Evolutionary conservation across 257 asterid species (phyloP).

Genomic region (Capsicum baccatum): DNA sequence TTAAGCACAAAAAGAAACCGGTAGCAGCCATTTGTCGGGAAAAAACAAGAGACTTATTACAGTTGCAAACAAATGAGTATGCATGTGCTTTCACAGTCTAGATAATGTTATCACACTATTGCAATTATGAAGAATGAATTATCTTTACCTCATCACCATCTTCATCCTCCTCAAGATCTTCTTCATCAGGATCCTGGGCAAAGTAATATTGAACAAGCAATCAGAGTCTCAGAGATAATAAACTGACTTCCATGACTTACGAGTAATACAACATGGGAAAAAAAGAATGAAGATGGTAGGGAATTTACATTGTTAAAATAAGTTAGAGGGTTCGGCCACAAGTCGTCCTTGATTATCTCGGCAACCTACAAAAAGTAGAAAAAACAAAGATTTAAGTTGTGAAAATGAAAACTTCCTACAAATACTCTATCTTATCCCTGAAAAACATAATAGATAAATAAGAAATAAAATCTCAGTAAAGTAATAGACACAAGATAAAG

Average conservation of each 20-base stretch:
- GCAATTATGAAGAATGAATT: conserved; percentile 24
- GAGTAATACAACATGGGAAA: background rate
- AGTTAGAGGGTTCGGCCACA: conserved; percentile 75
- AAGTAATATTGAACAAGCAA: background rate
- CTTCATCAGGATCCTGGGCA: conserved; percentile 65
- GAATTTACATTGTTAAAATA: conserved; percentile 58
- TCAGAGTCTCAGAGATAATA: background rate
- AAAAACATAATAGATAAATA: background rate
- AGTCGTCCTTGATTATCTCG: conserved; percentile 73
- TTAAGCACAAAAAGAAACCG: background rate
- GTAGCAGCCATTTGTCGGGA: background rate
- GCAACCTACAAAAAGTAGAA: conserved; percentile 57
- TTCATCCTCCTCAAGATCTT: conserved; percentile 49
- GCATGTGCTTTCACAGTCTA: conserved; percentile 2
- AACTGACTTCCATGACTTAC: background rate
- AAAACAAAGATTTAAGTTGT: background rate
- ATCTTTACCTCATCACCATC: conserved; percentile 54
- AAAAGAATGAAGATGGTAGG: conserved; percentile 26
- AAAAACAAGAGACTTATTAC: background rate
- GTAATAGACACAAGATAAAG: background rate
- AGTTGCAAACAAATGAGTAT: conserved; percentile 7
- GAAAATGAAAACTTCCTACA: conserved; percentile 14
- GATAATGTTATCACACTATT: conserved; percentile 13
- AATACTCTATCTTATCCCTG: background rate
- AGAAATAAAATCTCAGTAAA: background rate